Evolutionary conservation across 1,139 yeast genomes (phyloP).

Genomic region (Hyphopichia pseudoburtonii): DNA sequence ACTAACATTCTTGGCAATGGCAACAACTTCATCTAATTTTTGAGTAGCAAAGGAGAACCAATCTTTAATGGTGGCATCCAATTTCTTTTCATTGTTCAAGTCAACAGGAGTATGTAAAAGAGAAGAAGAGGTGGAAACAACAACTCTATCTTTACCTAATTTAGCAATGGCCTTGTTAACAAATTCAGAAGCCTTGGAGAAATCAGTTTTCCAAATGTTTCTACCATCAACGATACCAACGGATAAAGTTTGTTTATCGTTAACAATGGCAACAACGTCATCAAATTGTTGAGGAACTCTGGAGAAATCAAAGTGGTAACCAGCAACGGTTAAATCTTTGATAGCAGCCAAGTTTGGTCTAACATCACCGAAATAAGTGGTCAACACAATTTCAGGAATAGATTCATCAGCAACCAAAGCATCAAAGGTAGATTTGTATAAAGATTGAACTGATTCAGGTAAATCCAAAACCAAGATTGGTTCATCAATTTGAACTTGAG

Average conservation of each 20-base stretch:
- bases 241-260: conserved; percentile 71
- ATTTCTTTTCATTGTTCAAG: conserved; percentile 85
- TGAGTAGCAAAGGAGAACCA: conserved; percentile 99
- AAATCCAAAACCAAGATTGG: conserved; percentile 94
- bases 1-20: conserved; percentile 83
- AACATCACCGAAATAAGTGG: conserved; percentile 97
- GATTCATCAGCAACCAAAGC: conserved; percentile 61
- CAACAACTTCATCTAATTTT: conserved; percentile 88
- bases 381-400: conserved; percentile 74
- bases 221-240: conserved; percentile 99
- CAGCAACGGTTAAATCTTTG: conserved; percentile 87
- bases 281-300: conserved; percentile 97
- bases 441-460: conserved; percentile 77
- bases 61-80: conserved; percentile 87
- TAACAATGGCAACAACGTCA: conserved; percentile 66
- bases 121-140: conserved; percentile 94
- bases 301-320: conserved; percentile 95
- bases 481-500: conserved; percentile 94
- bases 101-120: conserved; percentile 98
- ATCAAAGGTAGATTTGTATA: conserved; percentile 85
- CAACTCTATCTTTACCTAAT: conserved; percentile 84
- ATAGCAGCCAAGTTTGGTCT: conserved; percentile 93
- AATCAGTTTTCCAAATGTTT: conserved; percentile 98
- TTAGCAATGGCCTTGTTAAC: conserved; percentile 81
- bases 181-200: conserved; percentile 76